These are phyloP conservation scores for Brassica carinata DNA, from an alignment of 345 rosid species.

Conservation along the genomic window DNA sequence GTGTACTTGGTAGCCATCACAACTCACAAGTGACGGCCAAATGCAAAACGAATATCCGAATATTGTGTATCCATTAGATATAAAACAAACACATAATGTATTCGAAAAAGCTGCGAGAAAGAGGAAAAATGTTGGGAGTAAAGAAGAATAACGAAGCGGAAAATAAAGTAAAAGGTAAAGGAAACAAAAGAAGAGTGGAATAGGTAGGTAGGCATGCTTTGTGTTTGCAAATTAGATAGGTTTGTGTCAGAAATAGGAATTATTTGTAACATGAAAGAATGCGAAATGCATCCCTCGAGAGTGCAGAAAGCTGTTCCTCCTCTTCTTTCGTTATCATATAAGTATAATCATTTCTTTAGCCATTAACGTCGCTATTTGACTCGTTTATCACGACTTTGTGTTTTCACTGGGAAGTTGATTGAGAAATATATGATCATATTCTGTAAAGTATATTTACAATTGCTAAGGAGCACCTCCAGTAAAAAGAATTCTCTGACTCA, in stretches of 20 bases:
- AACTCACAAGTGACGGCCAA: constrained; percentile 16
- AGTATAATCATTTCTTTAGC: not conserved
- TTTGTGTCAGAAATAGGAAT: constrained; percentile 33
- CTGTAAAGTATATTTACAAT: too few species aligned
- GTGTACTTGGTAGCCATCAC: constrained; percentile 10
- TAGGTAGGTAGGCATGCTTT: constrained; percentile 35
- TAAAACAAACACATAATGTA: not conserved
- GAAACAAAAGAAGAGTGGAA: not conserved
- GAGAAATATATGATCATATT: not conserved
- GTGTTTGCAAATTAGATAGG: constrained; percentile 21
- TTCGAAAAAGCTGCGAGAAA: constrained; percentile 23
- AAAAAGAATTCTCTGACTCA: too few species aligned
- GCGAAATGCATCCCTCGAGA: constrained; percentile 34
- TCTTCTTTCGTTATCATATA: not conserved
- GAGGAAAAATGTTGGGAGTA: constrained; percentile 28
- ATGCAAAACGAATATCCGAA: constrained; percentile 1
- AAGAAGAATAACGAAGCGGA: constrained; percentile 3
- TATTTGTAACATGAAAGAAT: constrained; percentile 31
- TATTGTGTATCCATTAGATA: not conserved
- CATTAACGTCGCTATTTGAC: constrained; percentile 7
- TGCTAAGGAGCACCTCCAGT: too few species aligned
- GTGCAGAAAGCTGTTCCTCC: constrained; percentile 24
- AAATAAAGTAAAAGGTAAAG: constrained; percentile 14
- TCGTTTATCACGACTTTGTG: not conserved
- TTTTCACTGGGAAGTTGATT: not conserved